phyloP scores from a whole-genome alignment of 2,329 filamentous ascomycete species.

The Trichoderma simmonsii region DNA sequence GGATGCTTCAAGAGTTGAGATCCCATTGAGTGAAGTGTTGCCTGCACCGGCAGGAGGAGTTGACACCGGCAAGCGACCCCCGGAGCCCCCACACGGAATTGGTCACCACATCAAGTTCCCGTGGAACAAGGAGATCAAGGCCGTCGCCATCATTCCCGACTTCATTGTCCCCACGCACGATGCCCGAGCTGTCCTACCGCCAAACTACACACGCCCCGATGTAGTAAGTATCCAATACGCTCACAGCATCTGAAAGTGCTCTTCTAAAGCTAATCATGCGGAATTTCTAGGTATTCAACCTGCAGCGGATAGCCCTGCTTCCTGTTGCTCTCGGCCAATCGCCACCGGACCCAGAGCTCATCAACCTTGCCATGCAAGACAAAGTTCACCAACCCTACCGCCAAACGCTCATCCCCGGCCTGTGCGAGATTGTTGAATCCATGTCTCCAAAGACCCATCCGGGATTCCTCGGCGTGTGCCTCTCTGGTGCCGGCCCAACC shows the following conservation, averaged over 20 bases:
- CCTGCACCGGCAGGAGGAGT: constrained; percentile 85
- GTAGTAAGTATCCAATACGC: constrained; percentile 57
- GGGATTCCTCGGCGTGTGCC: constrained; percentile 87
- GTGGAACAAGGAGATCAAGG: constrained; percentile 94
- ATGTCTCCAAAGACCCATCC: constrained; percentile 85
- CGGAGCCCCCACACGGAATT: constrained; percentile 85
- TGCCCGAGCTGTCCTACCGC: constrained; percentile 80
- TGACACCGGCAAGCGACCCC: constrained; percentile 83
- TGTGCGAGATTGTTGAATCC: constrained; percentile 85
- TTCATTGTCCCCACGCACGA: constrained; percentile 95
- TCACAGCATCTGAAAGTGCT: background rate
- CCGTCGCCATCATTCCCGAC: constrained; percentile 90
- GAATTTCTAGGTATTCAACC: constrained; percentile 71
- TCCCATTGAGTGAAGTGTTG: constrained; percentile 89
- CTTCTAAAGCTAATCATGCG: constrained; percentile 7
- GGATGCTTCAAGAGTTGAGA: constrained; percentile 86
- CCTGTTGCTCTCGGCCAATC: constrained; percentile 86
- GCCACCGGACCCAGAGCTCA: constrained; percentile 87
- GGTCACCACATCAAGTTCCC: constrained; percentile 95
- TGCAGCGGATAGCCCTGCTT: constrained; percentile 88
- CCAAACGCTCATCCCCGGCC: constrained; percentile 83
- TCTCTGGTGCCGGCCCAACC: constrained; percentile 92
- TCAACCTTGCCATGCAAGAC: constrained; percentile 98
- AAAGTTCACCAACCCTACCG: constrained; percentile 97
- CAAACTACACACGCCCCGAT: constrained; percentile 74